Evolutionary conservation across 129 eudicot species (phyloP), one percentile per base, ranked within the genome.

Genomic region (Calendula officinalis): DNA sequence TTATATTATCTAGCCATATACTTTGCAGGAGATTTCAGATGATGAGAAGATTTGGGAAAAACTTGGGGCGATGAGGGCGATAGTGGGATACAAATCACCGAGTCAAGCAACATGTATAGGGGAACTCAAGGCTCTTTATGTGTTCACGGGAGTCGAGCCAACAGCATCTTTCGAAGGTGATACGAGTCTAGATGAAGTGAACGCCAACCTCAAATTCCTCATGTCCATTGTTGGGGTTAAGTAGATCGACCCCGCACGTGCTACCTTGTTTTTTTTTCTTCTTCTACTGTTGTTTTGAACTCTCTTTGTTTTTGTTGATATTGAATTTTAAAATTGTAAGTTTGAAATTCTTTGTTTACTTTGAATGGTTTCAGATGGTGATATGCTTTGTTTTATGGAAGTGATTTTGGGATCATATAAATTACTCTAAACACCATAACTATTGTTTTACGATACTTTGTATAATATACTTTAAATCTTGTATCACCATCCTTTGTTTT

Each of bases 91-190:
- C 68, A 75, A 74, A 57, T 77, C 77, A 10, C 67, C 78, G 1
- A 68, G 38, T 6, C 71, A 64, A 7, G 0, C 73, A 9, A 66
- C 84, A 1, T 79, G 64, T 12, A 15, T 63, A 4, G 89, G 71
- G 68, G 97, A 90, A 55, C 71, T 90, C 2, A 86, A 81, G 73
- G 95, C 91, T 27, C 74, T 90, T 1, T 90, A 79, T 64, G 45
- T 75, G 9, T 90, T 90, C 80, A 82, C 95, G 0, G 95, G 97
- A 16, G 86, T 90, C 1, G 92, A 90, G 72, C 95, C 86, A 34
- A 87, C 89, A 40, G 55, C 80, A 13, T 78, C 85, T 3, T 70
- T 71, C 14, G 53, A 64, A 27, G 62, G 62, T 44, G 39, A 67
- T 6, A 7, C 75, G 0, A 81, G 79, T 69, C 56, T 67, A 33